Conservation (phyloP, 805 yeast genomes). For the Pichia californica region DNA sequence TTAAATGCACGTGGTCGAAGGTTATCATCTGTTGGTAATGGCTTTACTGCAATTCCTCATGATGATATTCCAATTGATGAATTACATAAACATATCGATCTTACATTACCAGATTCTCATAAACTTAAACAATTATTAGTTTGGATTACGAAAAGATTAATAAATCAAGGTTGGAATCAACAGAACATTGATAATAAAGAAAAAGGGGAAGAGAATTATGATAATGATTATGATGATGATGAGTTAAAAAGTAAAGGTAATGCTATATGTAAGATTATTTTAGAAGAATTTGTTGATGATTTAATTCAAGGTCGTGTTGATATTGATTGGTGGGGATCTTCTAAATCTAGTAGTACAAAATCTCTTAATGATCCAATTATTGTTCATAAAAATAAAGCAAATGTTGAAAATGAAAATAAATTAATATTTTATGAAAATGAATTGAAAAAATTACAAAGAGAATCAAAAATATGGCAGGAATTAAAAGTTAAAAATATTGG, state of each 20-base stretch:
- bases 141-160: conserved; percentile 57
- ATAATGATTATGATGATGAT: conserved; percentile 20
- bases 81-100: conserved; percentile 57
- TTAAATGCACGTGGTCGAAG: conserved; percentile 60
- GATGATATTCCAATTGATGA: conserved; percentile 47
- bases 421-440: conserved; percentile 40
- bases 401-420: conserved; percentile 43
- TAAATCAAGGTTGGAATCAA: conserved; percentile 17
- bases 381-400: conserved; percentile 54
- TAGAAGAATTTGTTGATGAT: conserved; percentile 56
- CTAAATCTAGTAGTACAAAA: conserved; percentile 18
- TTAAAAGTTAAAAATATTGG: conserved; percentile 3
- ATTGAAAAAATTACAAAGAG: conserved; percentile 37
- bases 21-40: conserved; percentile 69
- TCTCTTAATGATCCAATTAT: conserved; percentile 22
- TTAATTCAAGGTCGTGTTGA: conserved; percentile 52
- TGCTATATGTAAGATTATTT: conserved; percentile 32
- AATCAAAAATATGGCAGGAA: conserved; percentile 40
- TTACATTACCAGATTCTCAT: conserved; percentile 62
- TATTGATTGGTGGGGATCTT: conserved; percentile 61
- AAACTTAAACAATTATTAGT: conserved; percentile 61
- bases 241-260: conserved; percentile 6
- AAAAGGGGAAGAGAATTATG: background rate
- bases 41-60: conserved; percentile 63
- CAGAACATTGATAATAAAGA: conserved; percentile 13